Conservation (phyloP, 1,284 basidiomycete genomes). For the Peniophora sp. region DNA sequence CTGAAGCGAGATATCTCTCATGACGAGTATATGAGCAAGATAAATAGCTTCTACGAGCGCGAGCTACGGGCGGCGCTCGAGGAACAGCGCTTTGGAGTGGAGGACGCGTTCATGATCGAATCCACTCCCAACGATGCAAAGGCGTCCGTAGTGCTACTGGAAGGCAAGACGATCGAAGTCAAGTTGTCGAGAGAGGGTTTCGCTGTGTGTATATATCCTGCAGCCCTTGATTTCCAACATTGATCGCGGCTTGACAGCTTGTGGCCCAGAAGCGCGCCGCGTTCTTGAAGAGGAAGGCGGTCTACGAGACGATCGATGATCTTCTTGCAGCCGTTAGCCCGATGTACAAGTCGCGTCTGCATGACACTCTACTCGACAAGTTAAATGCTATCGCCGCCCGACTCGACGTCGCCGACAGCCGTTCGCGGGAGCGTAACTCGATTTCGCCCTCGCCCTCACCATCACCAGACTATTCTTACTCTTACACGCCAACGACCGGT, state of each 20-base stretch:
- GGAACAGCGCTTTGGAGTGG: conserved; percentile 10
- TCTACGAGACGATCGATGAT: conserved; percentile 13
- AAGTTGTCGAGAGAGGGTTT: conserved; percentile 10
- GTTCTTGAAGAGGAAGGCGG: neutral
- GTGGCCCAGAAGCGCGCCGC: neutral
- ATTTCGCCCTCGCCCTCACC: no score
- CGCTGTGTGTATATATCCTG: conserved; percentile 3
- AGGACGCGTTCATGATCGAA: neutral
- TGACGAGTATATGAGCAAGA: no score
- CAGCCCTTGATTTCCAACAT: neutral
- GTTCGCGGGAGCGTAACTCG: no score
- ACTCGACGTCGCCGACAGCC: no score
- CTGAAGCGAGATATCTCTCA: no score
- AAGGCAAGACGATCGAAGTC: conserved; percentile 7
- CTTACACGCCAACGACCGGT: no score
- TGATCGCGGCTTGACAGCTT: neutral
- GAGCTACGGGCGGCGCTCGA: conserved; percentile 9
- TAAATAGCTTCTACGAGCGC: conserved; percentile 7
- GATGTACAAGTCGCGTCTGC: conserved; percentile 1
- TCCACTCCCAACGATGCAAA: conserved; percentile 6
- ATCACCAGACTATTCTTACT: no score
- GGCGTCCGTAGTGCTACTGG: conserved; percentile 8
- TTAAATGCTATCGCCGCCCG: no score
- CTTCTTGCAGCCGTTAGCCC: conserved; percentile 9
- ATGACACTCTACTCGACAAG: no score